phyloP scores from a whole-genome alignment of 805 yeast species.

The Ogataea pignaliae region DNA sequence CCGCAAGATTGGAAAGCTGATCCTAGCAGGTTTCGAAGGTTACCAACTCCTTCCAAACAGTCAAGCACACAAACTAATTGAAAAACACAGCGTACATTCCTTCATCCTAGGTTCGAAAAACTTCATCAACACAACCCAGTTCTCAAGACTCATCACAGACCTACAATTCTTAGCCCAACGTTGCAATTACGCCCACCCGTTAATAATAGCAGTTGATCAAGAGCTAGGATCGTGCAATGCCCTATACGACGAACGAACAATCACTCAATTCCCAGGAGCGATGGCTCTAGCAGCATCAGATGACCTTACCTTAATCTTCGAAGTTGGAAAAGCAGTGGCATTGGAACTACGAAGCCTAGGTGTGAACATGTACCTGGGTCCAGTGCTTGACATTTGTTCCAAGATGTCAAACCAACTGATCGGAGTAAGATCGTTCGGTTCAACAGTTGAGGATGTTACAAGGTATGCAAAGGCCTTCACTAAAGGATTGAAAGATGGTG shows the following conservation, averaged over 20 bases:
- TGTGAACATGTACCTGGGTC: constrained; percentile 52
- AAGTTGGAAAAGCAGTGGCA: constrained; percentile 52
- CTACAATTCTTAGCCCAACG: constrained; percentile 50
- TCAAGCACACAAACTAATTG: constrained; percentile 48
- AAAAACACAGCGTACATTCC: constrained; percentile 46
- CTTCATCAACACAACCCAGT: constrained; percentile 44
- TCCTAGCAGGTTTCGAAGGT: constrained; percentile 59
- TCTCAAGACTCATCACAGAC: constrained; percentile 45
- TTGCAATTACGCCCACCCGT: constrained; percentile 47
- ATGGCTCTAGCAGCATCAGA: constrained; percentile 60
- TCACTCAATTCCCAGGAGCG: constrained; percentile 61
- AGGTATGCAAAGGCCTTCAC: constrained; percentile 50
- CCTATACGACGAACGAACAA: constrained; percentile 44
- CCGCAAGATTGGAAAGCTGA: constrained; percentile 40
- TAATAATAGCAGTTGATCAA: constrained; percentile 55
- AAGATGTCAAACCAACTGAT: constrained; percentile 52
- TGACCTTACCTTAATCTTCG: constrained; percentile 42
- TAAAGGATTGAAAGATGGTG: constrained; percentile 49
- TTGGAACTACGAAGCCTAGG: constrained; percentile 51
- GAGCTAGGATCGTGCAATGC: constrained; percentile 63
- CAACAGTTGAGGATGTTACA: constrained; percentile 54
- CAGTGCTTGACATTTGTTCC: constrained; percentile 58
- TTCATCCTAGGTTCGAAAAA: constrained; percentile 50
- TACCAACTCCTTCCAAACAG: constrained; percentile 39
- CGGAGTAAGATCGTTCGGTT: constrained; percentile 59